Evolutionary conservation across 441 rosid genomes (phyloP).

Genomic region (Aleurites moluccanus): DNA sequence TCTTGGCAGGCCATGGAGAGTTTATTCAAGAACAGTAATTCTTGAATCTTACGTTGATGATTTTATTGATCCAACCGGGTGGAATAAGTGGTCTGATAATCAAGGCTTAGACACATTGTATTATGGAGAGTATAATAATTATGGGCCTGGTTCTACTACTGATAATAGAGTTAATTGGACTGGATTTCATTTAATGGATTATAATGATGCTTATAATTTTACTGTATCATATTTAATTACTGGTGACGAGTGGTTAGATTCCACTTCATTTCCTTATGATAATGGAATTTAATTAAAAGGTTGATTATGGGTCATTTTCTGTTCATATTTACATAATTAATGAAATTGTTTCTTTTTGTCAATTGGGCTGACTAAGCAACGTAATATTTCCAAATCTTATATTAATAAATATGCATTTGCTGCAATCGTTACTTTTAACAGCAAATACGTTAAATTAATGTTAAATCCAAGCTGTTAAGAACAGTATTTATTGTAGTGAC

Average conservation of each 20-base stretch:
- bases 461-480: too few species aligned
- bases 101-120: constrained; percentile 52
- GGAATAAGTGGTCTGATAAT: constrained; percentile 56
- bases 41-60: constrained; percentile 69
- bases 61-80: constrained; percentile 59
- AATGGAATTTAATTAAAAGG: constrained; percentile 44
- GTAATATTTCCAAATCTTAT: too few species aligned
- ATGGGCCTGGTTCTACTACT: constrained; percentile 66
- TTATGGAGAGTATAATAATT: constrained; percentile 71
- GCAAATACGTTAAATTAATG: not conserved
- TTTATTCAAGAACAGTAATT: constrained; percentile 54
- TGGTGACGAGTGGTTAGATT: constrained; percentile 69
- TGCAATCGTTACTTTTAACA: too few species aligned
- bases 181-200: constrained; percentile 65
- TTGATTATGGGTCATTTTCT: too few species aligned
- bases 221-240: constrained; percentile 64
- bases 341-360: too few species aligned
- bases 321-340: too few species aligned
- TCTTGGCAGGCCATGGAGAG: constrained; percentile 77
- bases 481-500: not conserved
- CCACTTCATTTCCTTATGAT: constrained; percentile 63
- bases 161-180: constrained; percentile 59
- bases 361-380: too few species aligned
- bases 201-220: constrained; percentile 59
- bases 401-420: too few species aligned